phyloP scores from a whole-genome alignment of 495 filamentous ascomycete genomes.

The Trichoderma gamsii region DNA sequence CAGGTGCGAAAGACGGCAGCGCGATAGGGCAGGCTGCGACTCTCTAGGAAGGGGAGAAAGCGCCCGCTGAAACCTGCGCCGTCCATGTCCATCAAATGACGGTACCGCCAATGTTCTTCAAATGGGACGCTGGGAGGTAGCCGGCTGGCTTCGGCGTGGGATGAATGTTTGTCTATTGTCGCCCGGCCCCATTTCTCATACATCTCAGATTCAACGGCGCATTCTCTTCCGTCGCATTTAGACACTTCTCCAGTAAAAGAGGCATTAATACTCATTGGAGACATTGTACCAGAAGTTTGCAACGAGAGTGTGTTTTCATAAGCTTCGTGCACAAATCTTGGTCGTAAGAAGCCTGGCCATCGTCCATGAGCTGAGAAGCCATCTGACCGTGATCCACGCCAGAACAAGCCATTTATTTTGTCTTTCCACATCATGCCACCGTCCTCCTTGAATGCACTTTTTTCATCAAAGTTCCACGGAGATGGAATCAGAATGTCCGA shows the following conservation, averaged over 20 bases:
- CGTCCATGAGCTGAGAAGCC: constrained; percentile 83
- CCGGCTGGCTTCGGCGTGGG: constrained; percentile 65
- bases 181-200: constrained; percentile 28
- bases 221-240: constrained; percentile 12
- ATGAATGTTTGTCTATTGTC: constrained; percentile 50
- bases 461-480: constrained; percentile 91
- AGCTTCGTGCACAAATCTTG: constrained; percentile 65
- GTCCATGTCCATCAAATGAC: constrained; percentile 87
- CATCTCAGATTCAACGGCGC: constrained; percentile 38
- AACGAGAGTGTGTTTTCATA: constrained; percentile 60
- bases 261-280: not conserved
- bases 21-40: constrained; percentile 80
- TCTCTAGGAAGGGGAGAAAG: constrained; percentile 84
- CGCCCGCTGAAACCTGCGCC: constrained; percentile 92
- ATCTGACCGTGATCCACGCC: constrained; percentile 91
- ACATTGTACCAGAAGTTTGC: not conserved
- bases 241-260: constrained; percentile 10
- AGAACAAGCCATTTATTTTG: constrained; percentile 74
- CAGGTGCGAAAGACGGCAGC: constrained; percentile 88
- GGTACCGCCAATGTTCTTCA: constrained; percentile 81
- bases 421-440: constrained; percentile 65
- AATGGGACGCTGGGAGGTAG: constrained; percentile 89
- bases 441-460: constrained; percentile 65
- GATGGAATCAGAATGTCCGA: constrained; percentile 90
- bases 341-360: constrained; percentile 86